phyloP scores from a whole-genome alignment of 192 early-diverging fungal species.

The Powellomyces hirtus region DNA sequence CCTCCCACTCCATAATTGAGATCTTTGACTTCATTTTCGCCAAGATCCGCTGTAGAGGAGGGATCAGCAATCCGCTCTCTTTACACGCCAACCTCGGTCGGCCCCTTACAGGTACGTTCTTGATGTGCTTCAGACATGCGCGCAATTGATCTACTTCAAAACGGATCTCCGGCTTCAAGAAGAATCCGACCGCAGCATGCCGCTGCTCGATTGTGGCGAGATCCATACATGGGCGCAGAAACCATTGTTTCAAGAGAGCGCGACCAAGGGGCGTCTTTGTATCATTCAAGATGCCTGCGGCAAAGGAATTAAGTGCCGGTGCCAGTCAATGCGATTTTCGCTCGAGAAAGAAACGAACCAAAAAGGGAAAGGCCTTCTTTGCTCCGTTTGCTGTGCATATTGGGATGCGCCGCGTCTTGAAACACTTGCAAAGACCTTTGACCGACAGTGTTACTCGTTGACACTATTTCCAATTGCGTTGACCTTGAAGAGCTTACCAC shows the following conservation, averaged over 20 bases:
- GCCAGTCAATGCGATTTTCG: not conserved
- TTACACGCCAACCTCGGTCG: not conserved
- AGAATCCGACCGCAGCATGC: conserved; percentile 56
- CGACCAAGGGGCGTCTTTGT: conserved; percentile 60
- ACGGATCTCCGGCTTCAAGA: conserved; percentile 45
- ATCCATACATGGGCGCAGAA: conserved; percentile 60
- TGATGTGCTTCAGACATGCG: conserved; percentile 34
- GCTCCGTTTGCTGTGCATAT: conserved; percentile 64
- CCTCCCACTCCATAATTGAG: conserved; percentile 59
- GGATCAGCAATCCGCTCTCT: not conserved
- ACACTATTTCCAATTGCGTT: not conserved
- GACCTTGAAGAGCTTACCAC: conserved; percentile 36
- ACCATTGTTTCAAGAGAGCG: conserved; percentile 63
- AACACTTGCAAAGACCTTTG: conserved; percentile 79
- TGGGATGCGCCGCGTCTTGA: conserved; percentile 74
- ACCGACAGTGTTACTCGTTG: not conserved
- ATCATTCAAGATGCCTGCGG: conserved; percentile 59
- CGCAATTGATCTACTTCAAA: conserved; percentile 40
- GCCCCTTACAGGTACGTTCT: conserved; percentile 39
- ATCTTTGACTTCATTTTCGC: conserved; percentile 43
- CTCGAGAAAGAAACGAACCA: conserved; percentile 56
- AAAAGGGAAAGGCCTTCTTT: conserved; percentile 75
- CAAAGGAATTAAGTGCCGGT: too few relatives aligned
- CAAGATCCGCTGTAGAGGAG: conserved; percentile 23
- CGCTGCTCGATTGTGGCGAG: conserved; percentile 45